Conservation (phyloP, 371 early-diverging fungal species). For the Umbelopsis sp. region DNA sequence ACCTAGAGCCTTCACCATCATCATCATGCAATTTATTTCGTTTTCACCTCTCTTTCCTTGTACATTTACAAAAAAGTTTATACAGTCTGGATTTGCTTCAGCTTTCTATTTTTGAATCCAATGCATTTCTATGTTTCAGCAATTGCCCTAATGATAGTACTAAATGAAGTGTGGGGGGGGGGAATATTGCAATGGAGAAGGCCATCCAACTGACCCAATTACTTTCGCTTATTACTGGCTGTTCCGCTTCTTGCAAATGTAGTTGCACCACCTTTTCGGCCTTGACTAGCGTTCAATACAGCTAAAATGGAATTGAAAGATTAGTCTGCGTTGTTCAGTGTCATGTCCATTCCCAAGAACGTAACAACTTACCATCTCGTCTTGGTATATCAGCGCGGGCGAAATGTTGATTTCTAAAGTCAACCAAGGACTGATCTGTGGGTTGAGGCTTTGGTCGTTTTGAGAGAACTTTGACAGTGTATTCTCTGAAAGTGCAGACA, state of each 20-base stretch:
- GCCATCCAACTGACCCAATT: neutral
- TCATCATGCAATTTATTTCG: neutral
- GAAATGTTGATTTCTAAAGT: slow-evolving; percentile 33
- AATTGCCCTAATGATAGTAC: slow-evolving; percentile 1
- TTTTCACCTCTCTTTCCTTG: neutral
- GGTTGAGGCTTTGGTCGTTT: slow-evolving; percentile 43
- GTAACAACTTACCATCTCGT: slow-evolving; percentile 29
- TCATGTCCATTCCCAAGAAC: neutral
- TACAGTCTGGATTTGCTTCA: slow-evolving; percentile 5
- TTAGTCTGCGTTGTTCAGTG: no score
- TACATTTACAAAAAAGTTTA: slow-evolving; percentile 18
- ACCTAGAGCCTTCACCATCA: neutral
- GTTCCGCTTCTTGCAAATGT: slow-evolving; percentile 8
- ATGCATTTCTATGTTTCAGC: slow-evolving; percentile 18
- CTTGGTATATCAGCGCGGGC: slow-evolving; percentile 35
- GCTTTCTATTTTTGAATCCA: slow-evolving; percentile 3
- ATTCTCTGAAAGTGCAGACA: slow-evolving; percentile 27
- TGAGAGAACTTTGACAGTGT: slow-evolving; percentile 52
- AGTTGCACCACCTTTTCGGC: slow-evolving; percentile 39
- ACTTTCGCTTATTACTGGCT: neutral
- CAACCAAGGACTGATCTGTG: slow-evolving; percentile 28
- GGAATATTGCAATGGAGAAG: neutral
- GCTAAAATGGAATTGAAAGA: slow-evolving; percentile 3
- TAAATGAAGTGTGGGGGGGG: neutral
- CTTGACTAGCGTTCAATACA: slow-evolving; percentile 37